Conservation (phyloP, 2,329 filamentous ascomycete species). For the Venturiaceae sp. region DNA sequence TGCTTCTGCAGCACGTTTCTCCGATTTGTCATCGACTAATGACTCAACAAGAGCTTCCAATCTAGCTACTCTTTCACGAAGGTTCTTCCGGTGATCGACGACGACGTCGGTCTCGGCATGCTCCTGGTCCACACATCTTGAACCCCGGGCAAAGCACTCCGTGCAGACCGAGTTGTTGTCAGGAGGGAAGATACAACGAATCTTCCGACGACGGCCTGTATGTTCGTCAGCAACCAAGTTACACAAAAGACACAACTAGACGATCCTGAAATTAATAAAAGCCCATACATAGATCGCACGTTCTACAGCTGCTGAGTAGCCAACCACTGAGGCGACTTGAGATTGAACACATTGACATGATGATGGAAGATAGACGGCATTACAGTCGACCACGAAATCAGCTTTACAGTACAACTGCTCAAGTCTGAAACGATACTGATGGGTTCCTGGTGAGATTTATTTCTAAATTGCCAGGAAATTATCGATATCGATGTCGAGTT, state of each 20-base stretch:
- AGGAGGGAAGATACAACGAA: slow-evolving; percentile 35
- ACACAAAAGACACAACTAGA: too few species aligned
- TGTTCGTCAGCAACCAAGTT: slow-evolving; percentile 15
- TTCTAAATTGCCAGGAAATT: too few species aligned
- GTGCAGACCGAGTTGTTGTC: slow-evolving; percentile 30
- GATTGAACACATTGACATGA: background rate
- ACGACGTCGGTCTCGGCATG: slow-evolving; percentile 28
- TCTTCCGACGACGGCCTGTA: slow-evolving; percentile 38
- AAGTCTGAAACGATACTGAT: too few species aligned
- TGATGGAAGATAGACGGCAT: too few species aligned
- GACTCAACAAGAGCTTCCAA: slow-evolving; percentile 30
- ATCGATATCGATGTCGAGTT: too few species aligned
- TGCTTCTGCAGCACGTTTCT: slow-evolving; percentile 6
- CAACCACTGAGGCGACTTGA: background rate
- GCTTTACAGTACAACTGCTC: too few species aligned
- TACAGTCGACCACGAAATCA: too few species aligned
- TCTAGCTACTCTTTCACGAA: slow-evolving; percentile 31
- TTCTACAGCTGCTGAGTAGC: background rate
- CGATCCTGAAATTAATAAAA: background rate
- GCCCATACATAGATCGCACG: slow-evolving; percentile 2
- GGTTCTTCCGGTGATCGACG: slow-evolving; percentile 32
- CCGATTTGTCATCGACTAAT: slow-evolving; percentile 17
- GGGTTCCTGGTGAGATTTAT: too few species aligned
- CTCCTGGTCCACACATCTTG: slow-evolving; percentile 36
- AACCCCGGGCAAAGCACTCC: slow-evolving; percentile 35